These are phyloP conservation scores for Termitomyces bulborhizus DNA, from an alignment of 768 basidiomycete species.

Conservation along the genomic window DNA sequence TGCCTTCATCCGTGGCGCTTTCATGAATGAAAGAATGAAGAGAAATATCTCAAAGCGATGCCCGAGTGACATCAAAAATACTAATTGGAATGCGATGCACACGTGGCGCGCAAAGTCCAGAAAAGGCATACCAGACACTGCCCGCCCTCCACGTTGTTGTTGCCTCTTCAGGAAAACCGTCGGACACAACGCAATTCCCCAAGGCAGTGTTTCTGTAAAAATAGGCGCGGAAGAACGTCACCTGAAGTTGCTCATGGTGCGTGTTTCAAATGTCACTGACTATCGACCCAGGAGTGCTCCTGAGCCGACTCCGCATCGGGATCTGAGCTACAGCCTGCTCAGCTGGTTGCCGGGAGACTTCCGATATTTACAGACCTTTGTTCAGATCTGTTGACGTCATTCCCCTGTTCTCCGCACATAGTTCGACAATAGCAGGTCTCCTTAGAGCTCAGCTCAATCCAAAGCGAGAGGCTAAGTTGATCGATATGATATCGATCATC, in stretches of 20 bases:
- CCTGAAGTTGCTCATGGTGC: not conserved
- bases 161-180: conserved; percentile 19
- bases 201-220: conserved; percentile 21
- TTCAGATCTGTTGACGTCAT: not conserved
- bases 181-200: conserved; percentile 18
- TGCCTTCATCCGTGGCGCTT: not conserved
- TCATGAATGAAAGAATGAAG: conserved; percentile 13
- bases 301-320: too few species aligned
- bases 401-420: too few species aligned
- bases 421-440: too few species aligned
- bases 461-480: too few species aligned
- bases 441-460: too few species aligned
- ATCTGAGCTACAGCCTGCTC: not conserved
- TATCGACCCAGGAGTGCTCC: not conserved
- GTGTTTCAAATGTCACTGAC: conserved; percentile 1
- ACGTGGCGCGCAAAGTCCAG: conserved; percentile 12
- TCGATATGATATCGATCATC: not conserved
- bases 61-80: conserved; percentile 18
- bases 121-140: conserved; percentile 15
- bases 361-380: too few species aligned
- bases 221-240: too few species aligned
- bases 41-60: conserved; percentile 24
- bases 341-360: conserved; percentile 4
- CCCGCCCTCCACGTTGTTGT: conserved; percentile 15
- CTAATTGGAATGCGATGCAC: conserved; percentile 21